Percentiles rank a stretch among this genome's conserved stretches.
These are phyloP conservation scores for Dioscorea alata DNA, from an alignment of 106 monocot species.

Conservation along the genomic window DNA sequence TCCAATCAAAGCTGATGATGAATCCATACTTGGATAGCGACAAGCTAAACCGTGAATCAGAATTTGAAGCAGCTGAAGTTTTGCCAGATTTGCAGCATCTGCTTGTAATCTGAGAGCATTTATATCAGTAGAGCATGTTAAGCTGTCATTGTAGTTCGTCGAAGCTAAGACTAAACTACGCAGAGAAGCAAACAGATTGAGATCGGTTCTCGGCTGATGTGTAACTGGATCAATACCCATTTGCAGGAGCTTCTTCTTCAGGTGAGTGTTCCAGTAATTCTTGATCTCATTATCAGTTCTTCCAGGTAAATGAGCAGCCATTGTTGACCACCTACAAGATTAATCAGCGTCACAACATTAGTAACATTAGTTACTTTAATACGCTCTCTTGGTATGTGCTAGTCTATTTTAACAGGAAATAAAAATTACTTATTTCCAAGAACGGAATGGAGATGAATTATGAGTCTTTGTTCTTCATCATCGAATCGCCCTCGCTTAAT, in stretches of 20 bases:
- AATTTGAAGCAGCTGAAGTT: conserved; percentile 10
- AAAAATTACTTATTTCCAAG: conserved; percentile 20
- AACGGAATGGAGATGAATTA: conserved; percentile 11
- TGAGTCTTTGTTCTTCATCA: conserved; percentile 22
- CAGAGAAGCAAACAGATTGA: conserved; percentile 4
- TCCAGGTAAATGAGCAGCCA: conserved; percentile 16
- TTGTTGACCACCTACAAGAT: conserved; percentile 22
- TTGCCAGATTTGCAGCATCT: conserved; percentile 9
- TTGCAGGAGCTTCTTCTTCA: conserved; percentile 24
- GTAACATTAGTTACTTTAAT: neutral
- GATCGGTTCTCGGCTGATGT: conserved; percentile 18
- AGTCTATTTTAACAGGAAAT: too few species aligned
- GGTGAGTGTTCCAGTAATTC: conserved; percentile 27
- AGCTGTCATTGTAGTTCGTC: neutral
- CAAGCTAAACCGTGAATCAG: conserved; percentile 1
- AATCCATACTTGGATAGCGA: neutral
- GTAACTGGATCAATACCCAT: conserved; percentile 33
- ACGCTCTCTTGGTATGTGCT: neutral
- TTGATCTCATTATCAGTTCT: conserved; percentile 32
- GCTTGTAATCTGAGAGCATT: conserved; percentile 9
- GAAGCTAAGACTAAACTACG: neutral
- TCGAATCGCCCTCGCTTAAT: conserved; percentile 21
- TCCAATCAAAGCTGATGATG: neutral
- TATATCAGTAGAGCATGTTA: neutral
- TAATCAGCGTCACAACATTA: neutral